Base-by-base conservation (phyloP, 768 basidiomycete genomes). In the Lyophyllum decastes region DNA sequence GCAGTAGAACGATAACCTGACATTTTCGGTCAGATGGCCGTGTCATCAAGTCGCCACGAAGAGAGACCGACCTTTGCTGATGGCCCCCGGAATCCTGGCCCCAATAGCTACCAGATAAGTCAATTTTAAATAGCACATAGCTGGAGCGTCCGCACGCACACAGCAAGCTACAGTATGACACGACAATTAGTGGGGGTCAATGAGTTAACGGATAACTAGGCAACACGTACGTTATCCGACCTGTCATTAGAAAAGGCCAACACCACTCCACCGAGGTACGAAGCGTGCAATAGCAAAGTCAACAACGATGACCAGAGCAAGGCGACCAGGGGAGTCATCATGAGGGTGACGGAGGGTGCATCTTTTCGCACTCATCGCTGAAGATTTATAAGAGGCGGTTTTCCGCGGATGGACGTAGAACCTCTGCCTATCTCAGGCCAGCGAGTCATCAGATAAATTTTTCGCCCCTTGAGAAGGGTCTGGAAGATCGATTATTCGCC, bases 1-100 rank as follows among this genome's bases (percentile, higher is more conserved):
- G 64, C 86, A 88, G 67, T 87, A 88, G 67, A 80, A 85, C 17
- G 80, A 79, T 59, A 88, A 69, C 2, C 76, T 77, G 26, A 17
- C 11, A 30, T 30, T 4, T 30, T n/a, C 26, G 1, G 47, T 54
- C 40, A 54, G 22, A 57, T 24, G 26, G 17, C 47, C 1, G 16
- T 48, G n/a, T 48, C 26, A 4, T 1, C 19, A 9, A 11, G 22
- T n/a, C 14, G 35, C 35, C 14, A 27, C 30, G 21, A 7, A 12
- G 30, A 30, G 30, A 26, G 40, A 58, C 60, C 40, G 24, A 74
- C 76, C 71, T 69, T 68, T 76, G 71, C 55, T 76, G 75, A 49
- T 73, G 67, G 19, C 72, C 72, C 27, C 65, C 74, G 35, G 70
- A 70, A 60, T 77, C 76, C 61, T 78, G 75, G 45, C 75, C 77